These are phyloP conservation scores for Monosporascus ibericus DNA, from an alignment of 2,329 filamentous ascomycete genomes.

Conservation along the genomic window DNA sequence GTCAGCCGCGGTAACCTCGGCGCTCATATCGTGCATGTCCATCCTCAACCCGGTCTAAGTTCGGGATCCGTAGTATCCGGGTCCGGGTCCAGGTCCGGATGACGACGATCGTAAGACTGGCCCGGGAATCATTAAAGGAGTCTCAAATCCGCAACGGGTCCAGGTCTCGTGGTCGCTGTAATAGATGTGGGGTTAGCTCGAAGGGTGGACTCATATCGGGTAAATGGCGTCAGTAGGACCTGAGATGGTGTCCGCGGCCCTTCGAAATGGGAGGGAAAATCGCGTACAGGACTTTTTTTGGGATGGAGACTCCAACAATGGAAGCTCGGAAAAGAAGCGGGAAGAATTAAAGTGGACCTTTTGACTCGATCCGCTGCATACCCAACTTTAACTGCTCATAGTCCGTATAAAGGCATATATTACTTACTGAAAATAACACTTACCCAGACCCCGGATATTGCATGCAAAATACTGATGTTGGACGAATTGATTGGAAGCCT, in stretches of 20 bases:
- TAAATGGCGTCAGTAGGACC: too few relatives aligned
- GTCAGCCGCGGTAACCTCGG: constrained; percentile 26
- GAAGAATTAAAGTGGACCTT: background rate
- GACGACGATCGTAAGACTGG: background rate
- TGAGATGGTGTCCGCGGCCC: too few relatives aligned
- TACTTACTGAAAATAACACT: too few relatives aligned
- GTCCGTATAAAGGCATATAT: too few relatives aligned
- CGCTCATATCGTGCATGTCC: constrained; percentile 31
- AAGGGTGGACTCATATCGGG: background rate
- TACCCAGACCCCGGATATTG: too few relatives aligned
- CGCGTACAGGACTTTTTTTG: background rate
- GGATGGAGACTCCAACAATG: too few relatives aligned
- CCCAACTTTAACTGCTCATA: too few relatives aligned
- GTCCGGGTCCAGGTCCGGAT: background rate
- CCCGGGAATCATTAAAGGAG: background rate
- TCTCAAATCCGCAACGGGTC: background rate
- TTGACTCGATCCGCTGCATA: too few relatives aligned
- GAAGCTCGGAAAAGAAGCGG: background rate
- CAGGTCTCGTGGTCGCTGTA: background rate
- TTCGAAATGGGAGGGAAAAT: background rate
- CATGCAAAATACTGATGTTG: too few relatives aligned
- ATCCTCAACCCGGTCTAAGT: constrained; percentile 11
- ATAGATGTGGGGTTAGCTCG: background rate
- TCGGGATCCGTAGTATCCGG: background rate
- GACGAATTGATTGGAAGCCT: too few relatives aligned